Evolutionary conservation across 208 protist species (phyloP).

Genomic region (Crithidia bombi): DNA sequence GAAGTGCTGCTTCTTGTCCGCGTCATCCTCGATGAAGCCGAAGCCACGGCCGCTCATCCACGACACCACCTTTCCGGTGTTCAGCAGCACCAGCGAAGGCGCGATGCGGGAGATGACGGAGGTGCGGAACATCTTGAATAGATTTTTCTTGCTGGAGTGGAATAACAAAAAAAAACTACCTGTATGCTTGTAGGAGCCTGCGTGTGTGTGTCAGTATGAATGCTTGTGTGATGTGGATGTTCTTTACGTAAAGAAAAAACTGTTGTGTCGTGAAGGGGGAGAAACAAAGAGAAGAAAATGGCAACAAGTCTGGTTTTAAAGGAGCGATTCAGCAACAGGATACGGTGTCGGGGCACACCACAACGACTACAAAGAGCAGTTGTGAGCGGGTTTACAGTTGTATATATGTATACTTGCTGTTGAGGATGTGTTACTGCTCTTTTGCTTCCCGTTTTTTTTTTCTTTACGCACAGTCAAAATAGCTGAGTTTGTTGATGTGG

Average conservation of each 20-base stretch:
- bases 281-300: not conserved
- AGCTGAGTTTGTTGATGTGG: no score
- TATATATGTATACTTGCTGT: no score
- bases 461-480: no score
- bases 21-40: constrained; percentile 91
- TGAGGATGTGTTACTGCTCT: no score
- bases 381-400: no score
- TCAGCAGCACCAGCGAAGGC: constrained; percentile 68
- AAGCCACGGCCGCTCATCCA: constrained; percentile 91
- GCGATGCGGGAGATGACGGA: constrained; percentile 57
- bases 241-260: not conserved
- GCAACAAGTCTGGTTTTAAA: not conserved
- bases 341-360: not conserved
- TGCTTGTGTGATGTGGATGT: constrained; percentile 7
- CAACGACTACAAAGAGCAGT: no score
- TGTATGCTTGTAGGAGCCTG: not conserved
- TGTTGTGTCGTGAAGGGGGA: not conserved
- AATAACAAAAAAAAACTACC: no score
- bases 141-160: no score
- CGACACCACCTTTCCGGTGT: constrained; percentile 88
- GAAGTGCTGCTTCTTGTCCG: constrained; percentile 93
- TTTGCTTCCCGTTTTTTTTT: no score
- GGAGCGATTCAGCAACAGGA: not conserved
- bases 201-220: not conserved
- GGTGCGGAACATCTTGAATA: constrained; percentile 84